Evolutionary conservation across 192 early-diverging fungal genomes (phyloP), one percentile per base, ranked within the genome.

Genomic region (Podila epigama): DNA sequence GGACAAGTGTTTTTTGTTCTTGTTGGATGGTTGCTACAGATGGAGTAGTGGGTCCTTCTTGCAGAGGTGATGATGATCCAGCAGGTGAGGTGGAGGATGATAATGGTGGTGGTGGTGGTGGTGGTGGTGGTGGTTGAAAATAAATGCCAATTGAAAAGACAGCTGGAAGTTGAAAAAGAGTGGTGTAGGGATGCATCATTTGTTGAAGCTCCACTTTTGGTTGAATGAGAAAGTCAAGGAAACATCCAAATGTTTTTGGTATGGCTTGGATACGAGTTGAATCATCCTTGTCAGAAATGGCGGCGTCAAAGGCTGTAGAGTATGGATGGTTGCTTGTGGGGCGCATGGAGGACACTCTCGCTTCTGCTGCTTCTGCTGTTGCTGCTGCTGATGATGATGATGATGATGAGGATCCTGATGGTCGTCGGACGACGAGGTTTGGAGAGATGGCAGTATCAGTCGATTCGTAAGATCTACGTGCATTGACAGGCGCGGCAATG

Each of bases 171-270:
- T 61, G 50, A 22, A 69, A 61, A 4, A 69, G 37, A 10, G 68
- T 69, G 1, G 68, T 58, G 29, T 69, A 69, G 5, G 60, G 68
- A 36, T 62, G 68, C 52, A 70, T 70, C 22, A 70, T 22, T 6
- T 61, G 51, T 39, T 56, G 39, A 20, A 62, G 53, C 16, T 42
- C 52, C 7, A 62, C 34, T 20, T 70, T 51, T 2, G 59, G 68
- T 13, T 70, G 68, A 32, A 70, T 40, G 36, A 70, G 48, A 52
- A 57, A 48, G 22, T 62, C 68, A 27, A 70, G 60, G 18, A 70
- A 41, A 18, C 68, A 70, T 13, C 68, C 68, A 44, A 70, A 70
- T 10, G 68, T 62, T 27, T 70, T 69, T 1, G 59, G 68, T 2
- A 48, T 41, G 0, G 68, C 60, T 10, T 50, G 60, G 32, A 52